Evolutionary conservation across 129 eudicot genomes (phyloP).

Genomic region (Lonicera japonica): DNA sequence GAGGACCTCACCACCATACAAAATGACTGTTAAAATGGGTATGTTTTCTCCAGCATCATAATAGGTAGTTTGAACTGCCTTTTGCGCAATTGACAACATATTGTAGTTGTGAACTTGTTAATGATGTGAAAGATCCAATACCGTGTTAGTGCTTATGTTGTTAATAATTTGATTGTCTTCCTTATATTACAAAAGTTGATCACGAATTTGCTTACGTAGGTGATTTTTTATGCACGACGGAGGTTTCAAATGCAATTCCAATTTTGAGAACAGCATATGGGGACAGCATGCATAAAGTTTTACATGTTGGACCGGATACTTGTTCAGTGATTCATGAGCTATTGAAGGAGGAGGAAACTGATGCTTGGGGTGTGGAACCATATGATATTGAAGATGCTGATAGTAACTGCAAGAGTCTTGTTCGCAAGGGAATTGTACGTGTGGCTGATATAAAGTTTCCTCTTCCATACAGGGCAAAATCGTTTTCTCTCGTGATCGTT

Average conservation of each 20-base stretch:
- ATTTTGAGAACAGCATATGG: constrained; percentile 33
- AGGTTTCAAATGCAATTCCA: constrained; percentile 33
- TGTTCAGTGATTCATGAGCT: constrained; percentile 34
- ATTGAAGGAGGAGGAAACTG: constrained; percentile 29
- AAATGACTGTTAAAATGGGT: no score
- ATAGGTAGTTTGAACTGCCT: neutral
- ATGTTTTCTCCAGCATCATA: no score
- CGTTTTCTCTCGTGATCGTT: constrained; percentile 42
- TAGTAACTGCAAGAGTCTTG: constrained; percentile 30
- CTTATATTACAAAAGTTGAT: neutral
- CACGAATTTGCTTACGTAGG: constrained; percentile 15
- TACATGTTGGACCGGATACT: constrained; percentile 49
- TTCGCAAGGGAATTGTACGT: constrained; percentile 44
- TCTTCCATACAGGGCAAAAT: constrained; percentile 35
- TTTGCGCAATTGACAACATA: no score
- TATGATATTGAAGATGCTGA: constrained; percentile 38
- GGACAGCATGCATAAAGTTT: constrained; percentile 39
- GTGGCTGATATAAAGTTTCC: constrained; percentile 48
- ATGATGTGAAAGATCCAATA: no score
- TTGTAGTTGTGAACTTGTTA: no score
- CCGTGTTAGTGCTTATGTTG: no score
- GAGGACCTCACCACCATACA: no score
- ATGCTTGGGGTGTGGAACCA: constrained; percentile 38
- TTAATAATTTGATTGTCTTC: no score
- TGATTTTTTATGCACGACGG: constrained; percentile 33